These are phyloP conservation scores for Glonium stellatum DNA, from an alignment of 495 filamentous ascomycete genomes.

Conservation along the genomic window DNA sequence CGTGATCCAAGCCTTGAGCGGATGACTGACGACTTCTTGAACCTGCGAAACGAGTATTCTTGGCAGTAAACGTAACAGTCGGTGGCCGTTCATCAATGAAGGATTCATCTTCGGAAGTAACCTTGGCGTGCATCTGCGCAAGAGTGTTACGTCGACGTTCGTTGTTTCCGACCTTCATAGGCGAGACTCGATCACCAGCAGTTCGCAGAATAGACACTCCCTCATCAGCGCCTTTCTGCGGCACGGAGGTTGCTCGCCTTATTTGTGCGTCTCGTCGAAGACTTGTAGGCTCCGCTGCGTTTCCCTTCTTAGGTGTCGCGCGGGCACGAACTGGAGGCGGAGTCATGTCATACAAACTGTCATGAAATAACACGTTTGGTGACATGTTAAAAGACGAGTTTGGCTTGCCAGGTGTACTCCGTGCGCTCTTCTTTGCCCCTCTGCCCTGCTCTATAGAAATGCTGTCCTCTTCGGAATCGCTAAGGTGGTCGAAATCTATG, in stretches of 20 bases:
- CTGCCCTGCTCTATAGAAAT: constrained; percentile 35
- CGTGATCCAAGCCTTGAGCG: constrained; percentile 25
- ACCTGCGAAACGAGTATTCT: constrained; percentile 51
- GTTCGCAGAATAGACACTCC: constrained; percentile 13
- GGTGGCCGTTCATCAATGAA: constrained; percentile 48
- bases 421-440: constrained; percentile 27
- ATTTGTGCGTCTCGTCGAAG: constrained; percentile 31
- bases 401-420: constrained; percentile 24
- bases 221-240: constrained; percentile 10
- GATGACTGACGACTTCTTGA: constrained; percentile 42
- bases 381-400: constrained; percentile 22
- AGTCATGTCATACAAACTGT: constrained; percentile 36
- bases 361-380: constrained; percentile 12
- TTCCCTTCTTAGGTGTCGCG: constrained; percentile 11
- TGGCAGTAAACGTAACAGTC: constrained; percentile 41
- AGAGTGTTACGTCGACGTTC: constrained; percentile 35
- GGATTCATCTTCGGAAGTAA: constrained; percentile 49
- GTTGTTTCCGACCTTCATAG: constrained; percentile 1
- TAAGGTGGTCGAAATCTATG: constrained; percentile 26
- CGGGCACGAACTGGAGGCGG: constrained; percentile 27
- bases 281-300: constrained; percentile 20
- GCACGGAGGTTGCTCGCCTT: constrained; percentile 22
- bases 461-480: constrained; percentile 23
- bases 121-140: constrained; percentile 50
- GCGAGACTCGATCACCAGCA: constrained; percentile 17